These are phyloP conservation scores for Batkoa obscura DNA, from an alignment of 371 early-diverging fungal species.

Conservation along the genomic window DNA sequence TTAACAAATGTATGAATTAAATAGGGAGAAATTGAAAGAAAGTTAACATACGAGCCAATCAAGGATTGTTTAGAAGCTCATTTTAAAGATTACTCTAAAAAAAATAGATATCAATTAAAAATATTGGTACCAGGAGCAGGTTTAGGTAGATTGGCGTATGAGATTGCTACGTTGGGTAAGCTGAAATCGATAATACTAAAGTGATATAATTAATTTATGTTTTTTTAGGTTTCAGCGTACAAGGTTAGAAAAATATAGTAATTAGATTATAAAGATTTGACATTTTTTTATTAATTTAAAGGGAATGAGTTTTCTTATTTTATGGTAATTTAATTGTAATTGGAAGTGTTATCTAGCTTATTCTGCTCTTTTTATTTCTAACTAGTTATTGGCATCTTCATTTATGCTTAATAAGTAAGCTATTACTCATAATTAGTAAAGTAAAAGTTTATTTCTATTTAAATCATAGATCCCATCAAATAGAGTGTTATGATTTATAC, in stretches of 20 bases:
- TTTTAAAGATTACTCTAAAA: constrained; percentile 20
- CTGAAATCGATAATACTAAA: background rate
- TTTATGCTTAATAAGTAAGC: constrained; percentile 59
- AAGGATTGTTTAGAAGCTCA: constrained; percentile 36
- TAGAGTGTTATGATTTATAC: constrained; percentile 43
- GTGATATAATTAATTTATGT: background rate
- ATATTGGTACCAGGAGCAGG: constrained; percentile 85
- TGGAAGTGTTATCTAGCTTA: background rate
- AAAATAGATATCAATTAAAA: constrained; percentile 28
- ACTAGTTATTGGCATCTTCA: constrained; percentile 60
- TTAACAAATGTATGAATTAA: background rate
- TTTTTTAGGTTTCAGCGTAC: constrained; percentile 48
- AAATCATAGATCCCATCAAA: background rate
- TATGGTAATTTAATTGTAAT: constrained; percentile 25
- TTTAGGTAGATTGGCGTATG: constrained; percentile 73
- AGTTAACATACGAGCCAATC: constrained; percentile 59
- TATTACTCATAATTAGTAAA: background rate
- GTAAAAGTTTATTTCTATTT: too few species aligned
- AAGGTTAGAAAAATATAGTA: constrained; percentile 22
- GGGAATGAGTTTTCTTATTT: constrained; percentile 66
- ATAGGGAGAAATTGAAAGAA: constrained; percentile 61
- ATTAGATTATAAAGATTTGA: background rate
- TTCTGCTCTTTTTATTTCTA: background rate
- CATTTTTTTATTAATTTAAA: constrained; percentile 4
- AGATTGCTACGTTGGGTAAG: constrained; percentile 46